These are phyloP conservation scores for Aureobasidium subglaciale DNA, from an alignment of 2,329 filamentous ascomycete species.

Conservation along the genomic window DNA sequence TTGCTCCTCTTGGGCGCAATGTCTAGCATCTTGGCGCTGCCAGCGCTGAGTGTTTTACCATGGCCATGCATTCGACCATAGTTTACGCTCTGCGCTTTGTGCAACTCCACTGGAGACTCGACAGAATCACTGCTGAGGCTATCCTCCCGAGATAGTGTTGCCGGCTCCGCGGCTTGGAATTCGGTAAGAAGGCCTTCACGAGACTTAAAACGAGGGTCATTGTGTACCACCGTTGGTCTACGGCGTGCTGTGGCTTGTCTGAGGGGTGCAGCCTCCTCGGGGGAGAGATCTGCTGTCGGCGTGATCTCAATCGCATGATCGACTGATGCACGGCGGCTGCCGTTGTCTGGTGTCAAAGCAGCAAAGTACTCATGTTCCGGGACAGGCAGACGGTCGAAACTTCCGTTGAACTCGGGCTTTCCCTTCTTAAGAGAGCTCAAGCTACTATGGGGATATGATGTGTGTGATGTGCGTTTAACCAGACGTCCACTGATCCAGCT, in stretches of 20 bases:
- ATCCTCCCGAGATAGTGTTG: slow-evolving; percentile 1
- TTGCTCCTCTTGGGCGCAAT: slow-evolving; percentile 31
- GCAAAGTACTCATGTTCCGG: slow-evolving; percentile 71
- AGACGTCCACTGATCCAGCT: slow-evolving; percentile 86
- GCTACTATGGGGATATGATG: slow-evolving; percentile 40
- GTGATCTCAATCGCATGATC: slow-evolving; percentile 2
- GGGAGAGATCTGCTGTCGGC: slow-evolving; percentile 12
- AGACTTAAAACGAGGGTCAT: slow-evolving; percentile 51
- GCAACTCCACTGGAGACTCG: slow-evolving; percentile 32
- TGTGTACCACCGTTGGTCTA: slow-evolving; percentile 59
- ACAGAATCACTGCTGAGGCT: slow-evolving; percentile 15
- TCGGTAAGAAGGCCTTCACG: slow-evolving; percentile 53
- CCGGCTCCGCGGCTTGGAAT: slow-evolving; percentile 24
- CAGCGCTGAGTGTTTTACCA: slow-evolving; percentile 65
- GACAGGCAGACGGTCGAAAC: slow-evolving; percentile 57
- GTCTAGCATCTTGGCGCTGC: slow-evolving; percentile 68
- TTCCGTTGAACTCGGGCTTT: slow-evolving; percentile 49
- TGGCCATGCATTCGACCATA: slow-evolving; percentile 49
- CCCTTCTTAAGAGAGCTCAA: slow-evolving; percentile 37
- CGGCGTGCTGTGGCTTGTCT: slow-evolving; percentile 45
- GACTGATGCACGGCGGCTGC: slow-evolving; percentile 13
- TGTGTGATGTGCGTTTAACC: slow-evolving; percentile 41
- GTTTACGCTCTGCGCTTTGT: slow-evolving; percentile 65
- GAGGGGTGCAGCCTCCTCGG: slow-evolving; percentile 10
- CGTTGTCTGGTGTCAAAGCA: slow-evolving; percentile 30